Percentiles rank a stretch among this genome's conserved stretches.
These are phyloP conservation scores for Fistulina hepatica DNA, from an alignment of 1,284 basidiomycete genomes.

Conservation along the genomic window DNA sequence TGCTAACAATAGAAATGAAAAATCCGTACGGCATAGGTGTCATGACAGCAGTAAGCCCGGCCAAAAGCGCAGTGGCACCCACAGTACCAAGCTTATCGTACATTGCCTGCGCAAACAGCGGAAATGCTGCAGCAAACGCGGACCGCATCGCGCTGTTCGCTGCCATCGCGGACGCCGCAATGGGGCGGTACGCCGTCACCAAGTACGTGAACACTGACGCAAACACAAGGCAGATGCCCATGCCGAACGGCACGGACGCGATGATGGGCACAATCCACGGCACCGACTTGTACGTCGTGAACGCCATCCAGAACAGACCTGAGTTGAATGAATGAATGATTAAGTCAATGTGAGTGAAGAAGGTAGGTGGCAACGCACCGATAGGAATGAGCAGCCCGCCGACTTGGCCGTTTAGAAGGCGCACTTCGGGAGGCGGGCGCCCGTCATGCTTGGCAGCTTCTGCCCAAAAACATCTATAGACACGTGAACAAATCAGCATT, in stretches of 20 bases:
- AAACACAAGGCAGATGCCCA: conserved; percentile 50
- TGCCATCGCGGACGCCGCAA: conserved; percentile 71
- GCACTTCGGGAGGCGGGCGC: conserved; percentile 54
- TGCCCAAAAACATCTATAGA: conserved; percentile 27
- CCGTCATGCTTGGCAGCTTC: conserved; percentile 28
- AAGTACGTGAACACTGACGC: conserved; percentile 64
- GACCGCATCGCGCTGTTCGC: conserved; percentile 59
- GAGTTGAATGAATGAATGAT: neutral
- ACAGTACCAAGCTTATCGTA: conserved; percentile 53
- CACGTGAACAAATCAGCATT: conserved; percentile 20
- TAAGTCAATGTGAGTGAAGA: neutral
- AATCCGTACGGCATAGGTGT: conserved; percentile 66
- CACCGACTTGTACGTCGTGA: conserved; percentile 54
- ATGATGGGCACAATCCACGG: conserved; percentile 69
- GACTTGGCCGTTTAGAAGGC: conserved; percentile 54
- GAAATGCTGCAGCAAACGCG: conserved; percentile 62
- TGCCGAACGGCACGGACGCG: conserved; percentile 50
- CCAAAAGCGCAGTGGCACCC: conserved; percentile 68
- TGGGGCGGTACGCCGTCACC: conserved; percentile 63
- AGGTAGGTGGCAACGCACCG: conserved; percentile 21
- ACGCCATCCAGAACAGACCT: conserved; percentile 65
- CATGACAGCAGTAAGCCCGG: conserved; percentile 57
- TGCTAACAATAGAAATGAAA: conserved; percentile 22
- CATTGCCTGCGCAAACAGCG: conserved; percentile 56
- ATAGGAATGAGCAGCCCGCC: conserved; percentile 62